Evolutionary conservation across 164 flowering plant species (phyloP), one percentile per base, ranked within the genome.

Genomic region (Hamamelis virginiana): DNA sequence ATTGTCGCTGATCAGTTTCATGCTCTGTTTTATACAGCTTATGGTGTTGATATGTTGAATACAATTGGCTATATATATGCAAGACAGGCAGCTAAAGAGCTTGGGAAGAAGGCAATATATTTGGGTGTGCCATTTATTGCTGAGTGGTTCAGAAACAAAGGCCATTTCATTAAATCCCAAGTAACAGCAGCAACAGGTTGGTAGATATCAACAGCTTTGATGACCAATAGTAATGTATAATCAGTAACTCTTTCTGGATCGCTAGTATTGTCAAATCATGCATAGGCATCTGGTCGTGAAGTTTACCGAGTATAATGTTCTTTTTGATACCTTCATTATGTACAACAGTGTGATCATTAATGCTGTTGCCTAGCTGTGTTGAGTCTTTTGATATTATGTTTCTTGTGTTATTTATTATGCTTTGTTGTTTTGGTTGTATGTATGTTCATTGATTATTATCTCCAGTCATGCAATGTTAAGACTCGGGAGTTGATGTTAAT

Each of bases 131-230:
- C 99, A 23, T 95, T 95, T 66, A 55, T 95, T 80, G 99, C 99
- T 33, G 99, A 95, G 73, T 95, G 99, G 99, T 91, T 95, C 74
- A 84, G 99, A 81, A 92, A 95, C 81, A 91, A 95, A 84, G 99
- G 99, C 44, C 99, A 95, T 75, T 91, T 82, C 52, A 88, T 91
- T 60, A 95, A 95, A 80, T 95, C 99, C 76, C 99, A 95, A 84
- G 94, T 95, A 43, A 95, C 99, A 45, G 98, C 98, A 69, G 99
- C 98, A 33, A 95, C 97, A 82, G 99, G 97, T 94, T 62, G 71
- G 75, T 59, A 15, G 27, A 41, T 59, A 8, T 41, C 65, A 44
- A 38, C 67, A 45, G 45, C 52, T 53, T 56, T 23, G 6, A 47
- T 62, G 21, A 15, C 48, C 48, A 65, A 21, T 23, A 68, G 25